Percentiles rank a stretch among this genome's conserved stretches.
These are phyloP conservation scores for Meyerozyma athensensis DNA, from an alignment of 1,139 yeast genomes.

Conservation along the genomic window DNA sequence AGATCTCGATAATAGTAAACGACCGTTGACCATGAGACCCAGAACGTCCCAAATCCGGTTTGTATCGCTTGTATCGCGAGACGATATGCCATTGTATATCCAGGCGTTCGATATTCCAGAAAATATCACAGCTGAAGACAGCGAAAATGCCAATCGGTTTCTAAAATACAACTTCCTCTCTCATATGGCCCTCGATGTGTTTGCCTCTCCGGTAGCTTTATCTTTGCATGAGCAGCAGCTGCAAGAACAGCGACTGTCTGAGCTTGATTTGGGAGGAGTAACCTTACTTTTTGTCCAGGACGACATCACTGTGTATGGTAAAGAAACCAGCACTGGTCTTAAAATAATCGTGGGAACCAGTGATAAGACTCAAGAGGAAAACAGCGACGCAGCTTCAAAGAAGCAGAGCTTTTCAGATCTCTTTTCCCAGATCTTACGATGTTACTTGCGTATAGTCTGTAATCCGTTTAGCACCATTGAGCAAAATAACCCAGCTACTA, in stretches of 20 bases:
- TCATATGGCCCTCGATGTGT: conserved; percentile 64
- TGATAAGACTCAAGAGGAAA: conserved; percentile 6
- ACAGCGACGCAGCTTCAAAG: conserved; percentile 4
- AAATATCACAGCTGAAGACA: conserved; percentile 11
- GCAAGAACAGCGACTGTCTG: conserved; percentile 27
- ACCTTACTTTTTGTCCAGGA: conserved; percentile 55
- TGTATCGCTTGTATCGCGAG: conserved; percentile 50
- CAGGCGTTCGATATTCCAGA: conserved; percentile 40
- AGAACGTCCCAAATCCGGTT: conserved; percentile 24
- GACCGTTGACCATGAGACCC: background rate
- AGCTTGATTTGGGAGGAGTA: conserved; percentile 22
- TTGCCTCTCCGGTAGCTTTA: conserved; percentile 48
- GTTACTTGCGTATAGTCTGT: conserved; percentile 47
- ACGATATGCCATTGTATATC: conserved; percentile 56
- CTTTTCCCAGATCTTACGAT: conserved; percentile 42
- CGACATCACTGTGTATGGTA: conserved; percentile 56
- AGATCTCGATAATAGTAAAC: no score
- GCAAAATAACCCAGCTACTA: conserved; percentile 19
- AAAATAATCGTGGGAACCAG: conserved; percentile 51
- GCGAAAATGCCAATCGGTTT: conserved; percentile 35
- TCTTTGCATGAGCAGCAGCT: conserved; percentile 38
- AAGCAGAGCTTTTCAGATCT: conserved; percentile 19
- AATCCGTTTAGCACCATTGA: conserved; percentile 48
- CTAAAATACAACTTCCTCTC: conserved; percentile 59
- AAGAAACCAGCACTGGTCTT: conserved; percentile 57